Evolutionary conservation across 345 rosid species (phyloP).

Genomic region (Eucalyptus pauciflora): DNA sequence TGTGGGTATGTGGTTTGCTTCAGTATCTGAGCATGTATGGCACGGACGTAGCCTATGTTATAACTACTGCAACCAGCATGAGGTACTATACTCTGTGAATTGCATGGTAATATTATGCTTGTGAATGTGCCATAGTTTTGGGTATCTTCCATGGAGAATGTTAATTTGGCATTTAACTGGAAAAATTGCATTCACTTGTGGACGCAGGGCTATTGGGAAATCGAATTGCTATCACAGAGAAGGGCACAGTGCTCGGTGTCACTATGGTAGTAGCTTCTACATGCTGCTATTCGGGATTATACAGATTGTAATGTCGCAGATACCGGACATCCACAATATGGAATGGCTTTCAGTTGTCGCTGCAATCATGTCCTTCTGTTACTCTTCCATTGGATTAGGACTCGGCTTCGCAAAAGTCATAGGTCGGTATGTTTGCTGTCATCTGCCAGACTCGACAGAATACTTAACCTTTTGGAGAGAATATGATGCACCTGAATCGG

Average conservation of each 20-base stretch:
- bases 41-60: constrained; percentile 44
- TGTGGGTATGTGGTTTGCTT: constrained; percentile 50
- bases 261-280: constrained; percentile 2
- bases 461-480: not conserved
- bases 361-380: constrained; percentile 34
- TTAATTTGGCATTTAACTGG: not conserved
- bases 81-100: constrained; percentile 16
- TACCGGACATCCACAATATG: constrained; percentile 35
- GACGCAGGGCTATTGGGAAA: constrained; percentile 27
- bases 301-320: constrained; percentile 25
- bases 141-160: not conserved
- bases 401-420: constrained; percentile 30
- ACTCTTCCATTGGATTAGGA: constrained; percentile 32
- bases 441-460: not conserved
- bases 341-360: constrained; percentile 33
- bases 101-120: not conserved
- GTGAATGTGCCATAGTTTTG: not conserved
- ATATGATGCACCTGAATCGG: not conserved
- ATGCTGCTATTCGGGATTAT: constrained; percentile 31
- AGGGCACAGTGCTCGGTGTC: constrained; percentile 28
- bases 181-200: not conserved
- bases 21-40: constrained; percentile 37
- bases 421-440: constrained; percentile 1
- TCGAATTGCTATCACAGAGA: constrained; percentile 43
- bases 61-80: constrained; percentile 51